Percentiles rank a stretch among this genome's conserved stretches.
phyloP scores from a whole-genome alignment of 2,329 filamentous ascomycete genomes.

The Catunica adiposa region DNA sequence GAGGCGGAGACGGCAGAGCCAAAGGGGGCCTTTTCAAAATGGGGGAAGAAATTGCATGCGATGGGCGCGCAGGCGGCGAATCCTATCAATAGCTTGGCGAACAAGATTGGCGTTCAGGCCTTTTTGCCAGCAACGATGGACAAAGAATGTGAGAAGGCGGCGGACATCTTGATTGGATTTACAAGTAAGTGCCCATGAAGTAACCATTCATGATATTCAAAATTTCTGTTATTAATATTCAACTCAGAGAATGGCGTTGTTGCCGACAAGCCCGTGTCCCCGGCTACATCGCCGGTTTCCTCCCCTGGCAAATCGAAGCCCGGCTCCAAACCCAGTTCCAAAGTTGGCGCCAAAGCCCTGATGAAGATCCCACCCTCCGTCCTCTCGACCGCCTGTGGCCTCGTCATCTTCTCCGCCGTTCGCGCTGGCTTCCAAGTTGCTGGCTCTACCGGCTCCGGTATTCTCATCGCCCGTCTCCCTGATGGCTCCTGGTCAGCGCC shows the following conservation, averaged over 20 bases:
- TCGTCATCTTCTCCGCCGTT: conserved; percentile 58
- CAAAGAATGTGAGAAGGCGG: conserved; percentile 82
- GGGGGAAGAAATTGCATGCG: conserved; percentile 14
- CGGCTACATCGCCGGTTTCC: not conserved
- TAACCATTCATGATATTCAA: not conserved
- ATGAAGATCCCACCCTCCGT: conserved; percentile 41
- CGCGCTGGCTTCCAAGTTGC: conserved; percentile 49
- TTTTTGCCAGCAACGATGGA: conserved; percentile 78
- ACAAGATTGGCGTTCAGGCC: conserved; percentile 67
- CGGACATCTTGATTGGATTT: conserved; percentile 67
- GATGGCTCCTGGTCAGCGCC: conserved; percentile 65
- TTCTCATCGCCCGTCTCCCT: conserved; percentile 43
- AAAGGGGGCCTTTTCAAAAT: conserved; percentile 8
- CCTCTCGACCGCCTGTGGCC: conserved; percentile 47
- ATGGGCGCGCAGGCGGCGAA: conserved; percentile 13
- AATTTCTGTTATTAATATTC: not conserved
- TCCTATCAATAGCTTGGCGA: conserved; percentile 66
- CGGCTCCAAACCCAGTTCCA: too few relatives aligned
- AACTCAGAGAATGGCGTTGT: conserved; percentile 26
- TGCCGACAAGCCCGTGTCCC: conserved; percentile 28
- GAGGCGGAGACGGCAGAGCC: not conserved
- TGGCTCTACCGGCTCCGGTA: conserved; percentile 49
- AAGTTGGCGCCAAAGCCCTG: too few relatives aligned
- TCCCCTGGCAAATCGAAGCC: not conserved
- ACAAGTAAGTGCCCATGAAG: conserved; percentile 45